phyloP scores from a whole-genome alignment of 257 asterid species.

The Mentha longifolia region DNA sequence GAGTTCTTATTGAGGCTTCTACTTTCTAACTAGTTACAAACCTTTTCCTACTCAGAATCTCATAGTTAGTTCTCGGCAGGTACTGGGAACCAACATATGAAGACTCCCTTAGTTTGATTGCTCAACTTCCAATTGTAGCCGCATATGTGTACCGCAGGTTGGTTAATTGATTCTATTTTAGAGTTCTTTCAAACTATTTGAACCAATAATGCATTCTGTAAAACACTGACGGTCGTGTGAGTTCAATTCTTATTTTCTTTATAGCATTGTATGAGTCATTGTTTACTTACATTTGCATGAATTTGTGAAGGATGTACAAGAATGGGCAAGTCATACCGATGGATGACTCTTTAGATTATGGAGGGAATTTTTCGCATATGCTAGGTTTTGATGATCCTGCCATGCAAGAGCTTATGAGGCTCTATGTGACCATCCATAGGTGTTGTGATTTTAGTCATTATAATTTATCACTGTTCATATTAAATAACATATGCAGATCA shows the following conservation, averaged over 20 bases:
- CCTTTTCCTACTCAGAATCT: slow-evolving; percentile 34
- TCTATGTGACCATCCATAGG: slow-evolving; percentile 94
- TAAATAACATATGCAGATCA: slow-evolving; percentile 10
- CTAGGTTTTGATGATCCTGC: slow-evolving; percentile 87
- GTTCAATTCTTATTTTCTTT: background rate
- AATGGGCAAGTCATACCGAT: slow-evolving; percentile 69
- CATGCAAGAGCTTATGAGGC: slow-evolving; percentile 97
- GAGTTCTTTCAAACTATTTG: slow-evolving; percentile 10
- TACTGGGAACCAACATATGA: slow-evolving; percentile 96
- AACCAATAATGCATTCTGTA: slow-evolving; percentile 2
- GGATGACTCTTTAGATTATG: slow-evolving; percentile 92
- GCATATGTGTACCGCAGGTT: slow-evolving; percentile 96
- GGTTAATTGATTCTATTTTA: slow-evolving; percentile 32
- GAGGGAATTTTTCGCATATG: slow-evolving; percentile 95
- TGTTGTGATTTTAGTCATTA: slow-evolving; percentile 26
- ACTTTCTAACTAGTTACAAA: slow-evolving; percentile 8
- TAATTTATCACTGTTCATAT: slow-evolving; percentile 8
- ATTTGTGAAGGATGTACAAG: slow-evolving; percentile 80
- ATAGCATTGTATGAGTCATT: slow-evolving; percentile 11
- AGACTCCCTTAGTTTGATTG: slow-evolving; percentile 96
- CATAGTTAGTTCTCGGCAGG: slow-evolving; percentile 46
- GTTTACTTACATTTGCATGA: slow-evolving; percentile 35
- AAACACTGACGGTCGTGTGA: background rate
- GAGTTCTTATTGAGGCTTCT: slow-evolving; percentile 41
- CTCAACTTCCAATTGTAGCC: slow-evolving; percentile 90